phyloP scores from a whole-genome alignment of 805 yeast species.

The Candida montana region DNA sequence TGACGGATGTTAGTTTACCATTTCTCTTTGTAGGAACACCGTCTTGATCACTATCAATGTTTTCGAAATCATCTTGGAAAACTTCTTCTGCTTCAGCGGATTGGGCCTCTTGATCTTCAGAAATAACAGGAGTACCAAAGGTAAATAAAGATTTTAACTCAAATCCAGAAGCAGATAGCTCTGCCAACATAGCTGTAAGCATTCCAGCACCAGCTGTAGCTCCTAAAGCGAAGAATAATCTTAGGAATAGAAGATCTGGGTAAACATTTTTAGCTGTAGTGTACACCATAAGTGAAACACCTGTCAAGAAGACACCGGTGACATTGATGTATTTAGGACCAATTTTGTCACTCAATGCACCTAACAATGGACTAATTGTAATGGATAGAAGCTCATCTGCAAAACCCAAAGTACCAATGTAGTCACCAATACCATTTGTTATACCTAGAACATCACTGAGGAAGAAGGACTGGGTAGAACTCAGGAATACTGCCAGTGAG shows the following conservation, averaged over 20 bases:
- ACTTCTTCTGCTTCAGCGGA: neutral
- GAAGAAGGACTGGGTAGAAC: slow-evolving; percentile 40
- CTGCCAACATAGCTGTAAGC: slow-evolving; percentile 57
- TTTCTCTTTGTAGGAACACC: slow-evolving; percentile 27
- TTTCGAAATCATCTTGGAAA: slow-evolving; percentile 7
- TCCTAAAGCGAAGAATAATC: slow-evolving; percentile 59
- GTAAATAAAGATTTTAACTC: slow-evolving; percentile 19
- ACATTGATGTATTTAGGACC: slow-evolving; percentile 53
- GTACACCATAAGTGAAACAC: slow-evolving; percentile 43
- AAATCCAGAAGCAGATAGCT: slow-evolving; percentile 44
- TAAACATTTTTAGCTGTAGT: slow-evolving; percentile 40
- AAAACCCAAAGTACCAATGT: slow-evolving; percentile 45
- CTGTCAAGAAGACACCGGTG: slow-evolving; percentile 43
- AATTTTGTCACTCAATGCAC: slow-evolving; percentile 55
- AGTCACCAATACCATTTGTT: slow-evolving; percentile 33
- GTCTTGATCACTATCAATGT: slow-evolving; percentile 6
- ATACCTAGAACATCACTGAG: slow-evolving; percentile 32
- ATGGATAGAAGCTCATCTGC: slow-evolving; percentile 57
- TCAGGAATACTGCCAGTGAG: slow-evolving; percentile 38
- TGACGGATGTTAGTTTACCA: slow-evolving; percentile 54
- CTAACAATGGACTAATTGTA: slow-evolving; percentile 52
- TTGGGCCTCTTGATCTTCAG: slow-evolving; percentile 6
- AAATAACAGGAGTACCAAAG: slow-evolving; percentile 7
- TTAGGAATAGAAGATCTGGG: slow-evolving; percentile 45
- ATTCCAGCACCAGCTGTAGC: slow-evolving; percentile 49